These are phyloP conservation scores for Trichosporon ovoides DNA, from an alignment of 1,284 basidiomycete genomes.

Conservation along the genomic window DNA sequence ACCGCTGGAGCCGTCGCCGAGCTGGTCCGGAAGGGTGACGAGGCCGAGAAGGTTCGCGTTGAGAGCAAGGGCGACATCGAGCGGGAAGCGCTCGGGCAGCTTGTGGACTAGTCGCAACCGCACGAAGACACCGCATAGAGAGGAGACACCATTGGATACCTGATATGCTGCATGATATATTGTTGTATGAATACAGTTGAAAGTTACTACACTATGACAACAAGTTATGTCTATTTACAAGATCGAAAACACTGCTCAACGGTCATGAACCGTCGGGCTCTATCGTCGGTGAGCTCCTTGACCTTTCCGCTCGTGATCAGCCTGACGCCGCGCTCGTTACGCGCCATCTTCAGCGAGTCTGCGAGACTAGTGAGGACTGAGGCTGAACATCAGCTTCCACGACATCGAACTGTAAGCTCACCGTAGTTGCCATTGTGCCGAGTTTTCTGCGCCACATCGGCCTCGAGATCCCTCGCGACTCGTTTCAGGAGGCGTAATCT, in stretches of 20 bases:
- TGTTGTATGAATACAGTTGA: slow-evolving; percentile 19
- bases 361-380: slow-evolving; percentile 7
- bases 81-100: slow-evolving; percentile 11
- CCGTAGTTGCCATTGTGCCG: slow-evolving; percentile 6
- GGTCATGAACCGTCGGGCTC: slow-evolving; percentile 9
- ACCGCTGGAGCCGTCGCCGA: slow-evolving; percentile 24
- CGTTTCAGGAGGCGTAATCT: slow-evolving; percentile 7
- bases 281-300: slow-evolving; percentile 2
- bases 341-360: slow-evolving; percentile 18
- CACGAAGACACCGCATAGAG: neutral
- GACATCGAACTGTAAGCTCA: neutral
- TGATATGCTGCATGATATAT: neutral
- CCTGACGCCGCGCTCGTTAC: slow-evolving; percentile 15
- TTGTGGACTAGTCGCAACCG: slow-evolving; percentile 15
- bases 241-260: slow-evolving; percentile 15
- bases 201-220: neutral
- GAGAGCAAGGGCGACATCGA: slow-evolving; percentile 11
- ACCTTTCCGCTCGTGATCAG: slow-evolving; percentile 10
- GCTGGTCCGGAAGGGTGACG: slow-evolving; percentile 17
- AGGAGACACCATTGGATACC: neutral
- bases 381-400: slow-evolving; percentile 7
- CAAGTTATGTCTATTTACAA: neutral
- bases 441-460: slow-evolving; percentile 13
- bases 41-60: slow-evolving; percentile 15
- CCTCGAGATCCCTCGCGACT: slow-evolving; percentile 16